Conservation (phyloP, 352 stramenopile genomes). For the Pythium insidiosum region DNA sequence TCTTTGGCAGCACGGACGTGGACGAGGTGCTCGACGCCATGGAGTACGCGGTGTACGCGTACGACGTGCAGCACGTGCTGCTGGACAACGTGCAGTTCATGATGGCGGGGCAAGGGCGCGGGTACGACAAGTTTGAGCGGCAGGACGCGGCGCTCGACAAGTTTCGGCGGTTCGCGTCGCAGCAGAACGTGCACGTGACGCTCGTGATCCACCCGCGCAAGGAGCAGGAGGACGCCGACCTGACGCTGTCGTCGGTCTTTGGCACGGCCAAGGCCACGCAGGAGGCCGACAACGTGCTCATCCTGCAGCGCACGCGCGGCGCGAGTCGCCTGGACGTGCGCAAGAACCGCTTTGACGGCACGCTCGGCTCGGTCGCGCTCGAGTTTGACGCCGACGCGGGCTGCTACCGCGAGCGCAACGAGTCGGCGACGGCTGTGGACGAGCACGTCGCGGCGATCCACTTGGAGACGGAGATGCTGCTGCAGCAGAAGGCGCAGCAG, state of each 20-base stretch:
- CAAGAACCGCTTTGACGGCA: conserved; percentile 94
- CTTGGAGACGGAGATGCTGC: conserved; percentile 69
- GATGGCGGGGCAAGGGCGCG: conserved; percentile 88
- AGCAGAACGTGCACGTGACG: conserved; percentile 97
- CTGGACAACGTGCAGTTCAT: conserved; percentile 99
- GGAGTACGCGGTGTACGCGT: conserved; percentile 97
- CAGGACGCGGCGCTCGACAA: conserved; percentile 95
- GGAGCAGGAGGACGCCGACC: conserved; percentile 90
- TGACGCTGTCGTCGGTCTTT: conserved; percentile 96
- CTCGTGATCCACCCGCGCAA: conserved; percentile 99
- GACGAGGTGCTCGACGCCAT: conserved; percentile 97
- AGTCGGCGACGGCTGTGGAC: conserved; percentile 58
- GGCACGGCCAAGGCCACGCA: conserved; percentile 98
- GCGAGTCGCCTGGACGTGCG: conserved; percentile 94
- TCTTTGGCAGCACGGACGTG: conserved; percentile 95
- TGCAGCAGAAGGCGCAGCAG: conserved; percentile 49
- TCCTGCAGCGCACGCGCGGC: conserved; percentile 89
- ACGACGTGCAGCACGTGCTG: conserved; percentile 98
- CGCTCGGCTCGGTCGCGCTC: conserved; percentile 83
- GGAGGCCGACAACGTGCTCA: conserved; percentile 99
- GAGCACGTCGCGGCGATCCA: conserved; percentile 63
- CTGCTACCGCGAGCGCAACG: conserved; percentile 56
- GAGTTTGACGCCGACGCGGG: conserved; percentile 70
- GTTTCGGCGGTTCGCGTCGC: conserved; percentile 94
- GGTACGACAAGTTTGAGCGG: conserved; percentile 86